Percentiles rank a stretch among this genome's conserved stretches.
phyloP scores from a whole-genome alignment of 2,329 filamentous ascomycete genomes.

The Nemania sp. region DNA sequence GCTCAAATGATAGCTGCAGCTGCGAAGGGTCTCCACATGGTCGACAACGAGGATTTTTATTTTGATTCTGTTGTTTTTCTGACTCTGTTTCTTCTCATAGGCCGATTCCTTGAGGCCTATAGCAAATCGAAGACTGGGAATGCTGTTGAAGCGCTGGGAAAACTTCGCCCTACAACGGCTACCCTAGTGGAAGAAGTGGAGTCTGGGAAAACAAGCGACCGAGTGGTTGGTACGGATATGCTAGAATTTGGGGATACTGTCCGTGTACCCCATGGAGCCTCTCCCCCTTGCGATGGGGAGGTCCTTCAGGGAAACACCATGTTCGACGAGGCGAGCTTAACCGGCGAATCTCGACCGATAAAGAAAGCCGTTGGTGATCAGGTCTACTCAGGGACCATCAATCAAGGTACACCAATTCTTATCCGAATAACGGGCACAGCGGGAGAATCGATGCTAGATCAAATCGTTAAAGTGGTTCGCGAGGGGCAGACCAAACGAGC shows the following conservation, averaged over 20 bases:
- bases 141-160: constrained; percentile 82
- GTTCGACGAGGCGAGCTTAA: constrained; percentile 93
- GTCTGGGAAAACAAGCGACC: constrained; percentile 54
- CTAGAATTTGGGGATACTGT: constrained; percentile 82
- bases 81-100: constrained; percentile 84
- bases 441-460: constrained; percentile 81
- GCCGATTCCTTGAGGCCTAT: constrained; percentile 84
- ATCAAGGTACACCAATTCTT: constrained; percentile 73
- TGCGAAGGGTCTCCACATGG: constrained; percentile 53
- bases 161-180: constrained; percentile 81
- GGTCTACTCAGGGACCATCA: constrained; percentile 80
- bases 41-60: constrained; percentile 72
- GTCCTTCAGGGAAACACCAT: constrained; percentile 71
- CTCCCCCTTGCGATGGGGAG: constrained; percentile 85
- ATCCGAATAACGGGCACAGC: constrained; percentile 73
- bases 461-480: constrained; percentile 80
- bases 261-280: constrained; percentile 80
- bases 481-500: constrained; percentile 82
- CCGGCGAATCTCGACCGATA: constrained; percentile 78
- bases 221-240: constrained; percentile 69
- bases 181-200: constrained; percentile 69
- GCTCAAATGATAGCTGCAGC: constrained; percentile 78
- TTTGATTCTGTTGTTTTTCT: constrained; percentile 95
- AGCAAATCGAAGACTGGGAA: constrained; percentile 92
- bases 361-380: constrained; percentile 72